Evolutionary conservation across 2,329 filamentous ascomycete species (phyloP).

Genomic region (Fusarium gaditjirri): DNA sequence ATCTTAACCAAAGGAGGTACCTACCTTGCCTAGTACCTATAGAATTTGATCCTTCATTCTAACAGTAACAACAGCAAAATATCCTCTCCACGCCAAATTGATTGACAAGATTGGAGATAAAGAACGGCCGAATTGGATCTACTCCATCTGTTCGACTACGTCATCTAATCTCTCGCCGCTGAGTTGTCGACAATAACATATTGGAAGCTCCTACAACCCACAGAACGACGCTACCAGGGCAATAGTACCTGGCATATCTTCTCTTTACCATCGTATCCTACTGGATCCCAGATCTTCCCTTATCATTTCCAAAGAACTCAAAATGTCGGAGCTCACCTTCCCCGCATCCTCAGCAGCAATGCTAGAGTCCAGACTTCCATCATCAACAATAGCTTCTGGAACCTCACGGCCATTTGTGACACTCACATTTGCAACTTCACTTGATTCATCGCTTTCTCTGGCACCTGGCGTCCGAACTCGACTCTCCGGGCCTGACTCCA

Average conservation of each 20-base stretch:
- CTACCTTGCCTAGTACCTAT: neutral
- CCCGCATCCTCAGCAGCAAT: conserved; percentile 45
- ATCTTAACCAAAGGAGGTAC: neutral
- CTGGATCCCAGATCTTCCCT: neutral
- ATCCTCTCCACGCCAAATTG: neutral
- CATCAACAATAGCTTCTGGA: neutral
- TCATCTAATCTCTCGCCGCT: neutral
- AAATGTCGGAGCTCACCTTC: conserved; percentile 52
- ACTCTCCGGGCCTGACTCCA: conserved; percentile 84
- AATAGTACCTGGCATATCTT: neutral
- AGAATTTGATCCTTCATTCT: neutral
- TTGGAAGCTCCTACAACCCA: conserved; percentile 1
- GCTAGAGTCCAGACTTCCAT: conserved; percentile 51
- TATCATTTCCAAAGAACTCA: neutral
- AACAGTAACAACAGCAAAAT: too few relatives aligned
- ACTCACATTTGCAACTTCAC: conserved; percentile 89
- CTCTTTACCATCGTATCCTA: neutral
- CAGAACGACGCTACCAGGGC: neutral
- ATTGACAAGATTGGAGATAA: too few relatives aligned
- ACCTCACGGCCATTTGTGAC: conserved; percentile 68
- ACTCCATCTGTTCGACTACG: neutral
- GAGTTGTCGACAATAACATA: conserved; percentile 32
- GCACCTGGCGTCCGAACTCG: conserved; percentile 82
- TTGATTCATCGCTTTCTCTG: conserved; percentile 83
- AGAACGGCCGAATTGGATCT: neutral